Base-by-base conservation (phyloP, 2,329 filamentous ascomycete species). In the Calycina herbarum region DNA sequence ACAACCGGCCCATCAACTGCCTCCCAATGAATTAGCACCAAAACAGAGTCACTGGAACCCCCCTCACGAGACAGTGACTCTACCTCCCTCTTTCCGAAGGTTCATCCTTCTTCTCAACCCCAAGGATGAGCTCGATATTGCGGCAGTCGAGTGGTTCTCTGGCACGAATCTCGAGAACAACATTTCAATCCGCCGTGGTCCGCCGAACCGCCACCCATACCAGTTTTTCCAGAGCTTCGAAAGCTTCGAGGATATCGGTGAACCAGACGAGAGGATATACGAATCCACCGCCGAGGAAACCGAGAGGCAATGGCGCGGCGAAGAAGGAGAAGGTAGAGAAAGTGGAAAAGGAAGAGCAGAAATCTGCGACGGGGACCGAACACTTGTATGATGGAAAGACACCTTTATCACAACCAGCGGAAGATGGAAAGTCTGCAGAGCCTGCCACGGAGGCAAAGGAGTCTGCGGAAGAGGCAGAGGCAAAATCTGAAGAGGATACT, bases 111-210 rank as follows among this genome's bases (percentile, higher is more conserved):
- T 5, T 31, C 45, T 78, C 64, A 67, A 70, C 64, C 65, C 48
- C 77, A 79, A 81, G 77, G 78, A 91, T 91, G 89, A 87, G 87
- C 77, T 85, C 86, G 74, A 81, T 89, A 74, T 80, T 90, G 71
- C 85, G 88, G 77, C 86, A 87, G 78, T 84, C 88, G 77, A 85
- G 86, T 81, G 85, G 85, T 80, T 85, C 86, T 77, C 79, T 91
- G 76, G 85, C 86, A 79, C 84, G 85, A 77, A 82, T 87, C 75
- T 85, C 86, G 66, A 84, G 84, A 77, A 79, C 83, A 71, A 82
- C 83, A 70, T 79, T 84, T 74, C 82, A 83, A 74, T 79, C 80
- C 73, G 78, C 83, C 67, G 78, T 83, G 63, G 81, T 82, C 74
- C 78, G 48, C 24, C 48, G 81, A 68, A 80, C 80, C 54, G 70